Evolutionary conservation across 768 basidiomycete species (phyloP).

Genomic region (Termitomyces sp.): DNA sequence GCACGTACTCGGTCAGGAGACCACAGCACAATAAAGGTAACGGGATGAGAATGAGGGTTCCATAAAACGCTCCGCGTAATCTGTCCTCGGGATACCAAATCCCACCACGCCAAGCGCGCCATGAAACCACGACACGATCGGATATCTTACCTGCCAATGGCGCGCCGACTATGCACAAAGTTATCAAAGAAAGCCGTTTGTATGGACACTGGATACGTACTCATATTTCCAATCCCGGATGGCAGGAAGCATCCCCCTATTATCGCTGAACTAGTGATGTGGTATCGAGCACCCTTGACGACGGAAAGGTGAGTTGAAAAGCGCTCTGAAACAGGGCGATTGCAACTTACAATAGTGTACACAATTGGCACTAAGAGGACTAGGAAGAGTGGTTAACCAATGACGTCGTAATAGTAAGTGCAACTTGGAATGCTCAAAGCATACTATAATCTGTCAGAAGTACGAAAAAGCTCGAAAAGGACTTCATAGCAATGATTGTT

Average conservation of each 20-base stretch:
- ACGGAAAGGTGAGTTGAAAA: background rate
- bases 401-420: slow-evolving; percentile 17
- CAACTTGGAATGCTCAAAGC: too few relatives aligned
- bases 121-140: slow-evolving; percentile 46
- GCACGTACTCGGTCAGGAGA: slow-evolving; percentile 46
- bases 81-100: slow-evolving; percentile 70
- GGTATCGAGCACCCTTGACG: slow-evolving; percentile 51
- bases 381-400: slow-evolving; percentile 23
- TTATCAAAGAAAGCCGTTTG: background rate
- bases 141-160: slow-evolving; percentile 57
- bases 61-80: slow-evolving; percentile 47
- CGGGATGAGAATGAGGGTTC: slow-evolving; percentile 48
- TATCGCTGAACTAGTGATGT: slow-evolving; percentile 51
- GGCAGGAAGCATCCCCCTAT: slow-evolving; percentile 62
- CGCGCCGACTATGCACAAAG: slow-evolving; percentile 45
- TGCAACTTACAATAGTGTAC: slow-evolving; percentile 55
- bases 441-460: slow-evolving; percentile 40
- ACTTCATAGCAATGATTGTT: slow-evolving; percentile 17
- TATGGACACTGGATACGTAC: slow-evolving; percentile 29
- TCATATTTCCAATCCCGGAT: slow-evolving; percentile 54
- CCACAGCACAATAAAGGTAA: slow-evolving; percentile 47
- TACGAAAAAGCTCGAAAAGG: slow-evolving; percentile 25
- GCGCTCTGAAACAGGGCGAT: background rate
- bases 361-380: slow-evolving; percentile 59
- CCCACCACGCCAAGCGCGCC: slow-evolving; percentile 47